A percentile compares a stretch with the other conserved stretches of the same genome.
These are phyloP conservation scores for Neckera pumila DNA, from an alignment of 225 moss, liverwort and hornwort genomes.

Conservation along the genomic window DNA sequence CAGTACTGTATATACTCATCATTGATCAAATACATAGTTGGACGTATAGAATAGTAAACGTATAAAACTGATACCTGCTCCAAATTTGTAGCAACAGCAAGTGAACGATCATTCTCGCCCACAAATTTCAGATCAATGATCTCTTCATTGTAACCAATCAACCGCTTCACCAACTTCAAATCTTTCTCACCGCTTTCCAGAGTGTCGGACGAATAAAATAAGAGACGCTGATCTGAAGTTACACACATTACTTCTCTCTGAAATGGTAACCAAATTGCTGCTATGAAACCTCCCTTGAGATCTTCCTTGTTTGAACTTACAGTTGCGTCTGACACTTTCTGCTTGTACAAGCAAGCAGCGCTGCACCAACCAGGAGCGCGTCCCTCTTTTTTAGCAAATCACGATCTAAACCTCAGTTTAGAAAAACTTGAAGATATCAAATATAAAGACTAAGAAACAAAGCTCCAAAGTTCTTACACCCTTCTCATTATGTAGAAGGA, in stretches of 20 bases:
- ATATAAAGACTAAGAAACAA: neutral
- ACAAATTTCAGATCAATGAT: conserved; percentile 87
- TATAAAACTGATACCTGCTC: conserved; percentile 56
- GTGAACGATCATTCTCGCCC: conserved; percentile 43
- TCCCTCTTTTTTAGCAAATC: neutral
- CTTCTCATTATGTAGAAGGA: neutral
- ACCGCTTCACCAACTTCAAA: conserved; percentile 63
- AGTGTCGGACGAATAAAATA: conserved; percentile 51
- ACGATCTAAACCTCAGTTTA: neutral
- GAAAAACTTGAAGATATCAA: neutral
- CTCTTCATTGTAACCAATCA: conserved; percentile 96
- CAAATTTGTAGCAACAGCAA: conserved; percentile 94
- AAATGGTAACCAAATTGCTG: conserved; percentile 46
- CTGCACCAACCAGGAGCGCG: conserved; percentile 25
- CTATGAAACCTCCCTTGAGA: conserved; percentile 58
- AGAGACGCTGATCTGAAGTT: conserved; percentile 80
- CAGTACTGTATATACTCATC: neutral
- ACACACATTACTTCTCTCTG: conserved; percentile 76
- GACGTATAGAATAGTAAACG: neutral
- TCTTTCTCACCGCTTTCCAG: conserved; percentile 39
- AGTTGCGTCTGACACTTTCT: conserved; percentile 45
- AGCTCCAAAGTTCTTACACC: neutral
- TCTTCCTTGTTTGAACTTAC: conserved; percentile 49
- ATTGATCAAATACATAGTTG: neutral
- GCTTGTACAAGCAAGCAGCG: conserved; percentile 67